Base-by-base conservation (phyloP, 2,329 filamentous ascomycete species). In the Colletotrichum endophyticum region DNA sequence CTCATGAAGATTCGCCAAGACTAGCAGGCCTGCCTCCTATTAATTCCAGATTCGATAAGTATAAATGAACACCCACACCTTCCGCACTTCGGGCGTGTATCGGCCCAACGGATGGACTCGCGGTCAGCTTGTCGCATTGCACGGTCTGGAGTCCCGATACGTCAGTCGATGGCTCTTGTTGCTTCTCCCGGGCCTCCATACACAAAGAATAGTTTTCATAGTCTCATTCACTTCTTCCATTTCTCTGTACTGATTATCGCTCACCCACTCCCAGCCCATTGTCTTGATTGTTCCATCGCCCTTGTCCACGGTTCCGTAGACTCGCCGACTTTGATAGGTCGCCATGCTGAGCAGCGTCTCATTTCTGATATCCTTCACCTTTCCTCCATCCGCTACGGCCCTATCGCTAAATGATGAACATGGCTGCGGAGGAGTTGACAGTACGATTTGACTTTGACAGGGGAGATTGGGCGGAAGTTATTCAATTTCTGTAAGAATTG, bases 181-280 rank as follows among this genome's bases (percentile, higher is more conserved):
- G n/a, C 44, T 53, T 53, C 0, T 25, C 0, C 12, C 11, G 4
- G n/a, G 11, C 44, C 39, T 49, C 19, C 3, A 0, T 13, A 1
- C 32, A 32, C 32, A 32, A 32, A 32, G 11, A 2, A 2, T 32
- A 32, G 30, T 32, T 2, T 32, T 32, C 11, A 32, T 32, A 2
- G 30, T 32, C 30, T 32, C 5, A 32, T 30, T 30, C 2, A 61
- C 9, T 9, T 61, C 16, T 16, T 28, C 16, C 6, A 62, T 7
- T 27, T 34, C n/a, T 13, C 12, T 34, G 19, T 62, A 34, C 12
- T 34, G 27, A 13, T 13, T 34, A 13, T 22, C 19, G 7, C 59
- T 22, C 5, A 62, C 27, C 59, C 59, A 62, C 11, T 62, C 30
- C 59, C 59, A 34, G 1, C 34, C 59, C 19, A 34, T 32, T 4